These are phyloP conservation scores for Aspergillus brunneoviolaceus DNA, from an alignment of 2,329 filamentous ascomycete genomes.

Conservation along the genomic window DNA sequence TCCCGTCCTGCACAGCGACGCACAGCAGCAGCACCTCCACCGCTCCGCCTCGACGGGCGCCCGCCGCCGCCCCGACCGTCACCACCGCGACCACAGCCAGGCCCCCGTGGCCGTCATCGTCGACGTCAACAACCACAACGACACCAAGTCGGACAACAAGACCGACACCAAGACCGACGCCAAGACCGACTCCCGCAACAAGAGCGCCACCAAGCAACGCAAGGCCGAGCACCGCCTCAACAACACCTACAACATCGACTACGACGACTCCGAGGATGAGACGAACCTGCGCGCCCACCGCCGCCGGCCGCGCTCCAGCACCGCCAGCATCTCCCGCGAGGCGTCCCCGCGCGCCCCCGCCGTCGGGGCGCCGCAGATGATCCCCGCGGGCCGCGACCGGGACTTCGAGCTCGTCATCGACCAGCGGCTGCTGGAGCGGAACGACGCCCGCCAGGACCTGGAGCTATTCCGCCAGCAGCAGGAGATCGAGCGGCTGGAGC, in stretches of 20 bases:
- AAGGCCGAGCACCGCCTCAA: conserved; percentile 21
- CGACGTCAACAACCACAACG: conserved; percentile 26
- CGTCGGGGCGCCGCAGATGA: not conserved
- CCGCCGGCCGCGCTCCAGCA: conserved; percentile 22
- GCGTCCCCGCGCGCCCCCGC: conserved; percentile 22
- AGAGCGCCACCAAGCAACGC: conserved; percentile 28
- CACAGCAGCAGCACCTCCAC: conserved; percentile 21
- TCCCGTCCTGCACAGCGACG: conserved; percentile 23
- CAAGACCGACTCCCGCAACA: conserved; percentile 31
- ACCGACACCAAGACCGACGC: conserved; percentile 6
- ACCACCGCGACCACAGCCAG: conserved; percentile 10
- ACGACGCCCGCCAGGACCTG: conserved; percentile 35
- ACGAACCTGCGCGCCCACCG: conserved; percentile 16
- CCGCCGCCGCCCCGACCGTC: conserved; percentile 21
- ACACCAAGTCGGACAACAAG: conserved; percentile 7
- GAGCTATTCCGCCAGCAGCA: conserved; percentile 36
- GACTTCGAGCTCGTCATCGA: conserved; percentile 37
- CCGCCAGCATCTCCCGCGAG: conserved; percentile 25
- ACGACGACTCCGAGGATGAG: conserved; percentile 31
- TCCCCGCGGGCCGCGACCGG: conserved; percentile 14
- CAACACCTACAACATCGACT: conserved; percentile 15
- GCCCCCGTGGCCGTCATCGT: conserved; percentile 32
- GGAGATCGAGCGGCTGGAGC: conserved; percentile 38
- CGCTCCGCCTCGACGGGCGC: conserved; percentile 40
- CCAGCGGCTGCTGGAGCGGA: conserved; percentile 36